Base-by-base conservation (phyloP, 2,329 filamentous ascomycete species). In the Venturia carpophila region DNA sequence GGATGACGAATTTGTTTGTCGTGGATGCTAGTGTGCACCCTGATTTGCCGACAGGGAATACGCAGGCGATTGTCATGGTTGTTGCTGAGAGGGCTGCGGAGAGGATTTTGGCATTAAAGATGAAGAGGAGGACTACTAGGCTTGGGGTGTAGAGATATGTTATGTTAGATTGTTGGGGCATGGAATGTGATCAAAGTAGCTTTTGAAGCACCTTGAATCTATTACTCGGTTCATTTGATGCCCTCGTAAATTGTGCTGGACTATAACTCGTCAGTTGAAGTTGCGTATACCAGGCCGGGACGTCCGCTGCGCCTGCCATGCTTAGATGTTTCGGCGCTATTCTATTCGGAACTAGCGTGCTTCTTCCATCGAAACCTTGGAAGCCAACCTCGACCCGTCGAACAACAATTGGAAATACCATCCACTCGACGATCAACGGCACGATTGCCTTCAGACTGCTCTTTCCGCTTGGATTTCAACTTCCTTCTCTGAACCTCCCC, bases 11-110 rank as follows among this genome's bases (percentile, higher is more conserved):
- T 63, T 70, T 76, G 19, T 69, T 74, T 43, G 72, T 76, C 1
- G 73, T 73, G 6, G 74, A 76, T 71, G 74, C 74, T n/a, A 74
- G 73, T 55, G 67, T 74, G 1, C 67, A 76, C 6, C 70, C 70
- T 30, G 70, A 69, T 65, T 72, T 75, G 64, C 71, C 75, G 13
- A 71, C 70, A 42, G 75, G 73, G 19, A 74, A 76, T 72, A 65
- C 75, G 64, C 72, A 68, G 47, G 69, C 70, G 10, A 76, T 69
- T n/a, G 69, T 77, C 1, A 76, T 76, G 67, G 75, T 75, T 19
- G 66, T 76, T 66, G 75, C 75, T 27, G 74, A 74, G 60, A 75
- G 69, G 67, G 71, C 52, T 15, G 52, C 74, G 58, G 60, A 42
- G 60, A 47, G n/a, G 30, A 58, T 58, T 37, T 39, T 58, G 30